Base-by-base conservation (phyloP, 1,284 basidiomycete species). In the Ustilago esculenta region DNA sequence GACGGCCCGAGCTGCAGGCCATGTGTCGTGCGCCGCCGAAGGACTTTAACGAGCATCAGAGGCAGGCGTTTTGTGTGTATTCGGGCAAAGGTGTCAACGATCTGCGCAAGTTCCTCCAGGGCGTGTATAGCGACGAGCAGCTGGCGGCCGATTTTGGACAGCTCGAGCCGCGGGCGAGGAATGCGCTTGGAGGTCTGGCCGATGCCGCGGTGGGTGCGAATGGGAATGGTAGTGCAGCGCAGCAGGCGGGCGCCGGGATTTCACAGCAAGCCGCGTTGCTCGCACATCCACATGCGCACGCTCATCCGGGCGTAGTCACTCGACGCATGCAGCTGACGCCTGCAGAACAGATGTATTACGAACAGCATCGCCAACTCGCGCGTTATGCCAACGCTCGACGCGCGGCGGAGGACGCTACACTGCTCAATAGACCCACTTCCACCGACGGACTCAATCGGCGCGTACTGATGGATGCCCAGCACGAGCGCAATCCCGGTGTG, bases 1-100 rank as follows among this genome's bases (percentile, higher is more conserved):
- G 90, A 44, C 87, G 90, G 67, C 85, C 87, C 17, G 92, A 95
- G 75, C 82, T 98, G 58, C 94, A 98, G 82, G 86, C 87, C 66
- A 98, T 94, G 82, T 97, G 95, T 82, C 87, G 95, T 24, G 85
- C 88, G 25, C 90, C 94, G 17, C 96, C 96, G 5, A 86, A 88
- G 75, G 92, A 94, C 55, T 98, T 97, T 82, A 98, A 92, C 79
- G 86, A 89, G 25, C 90, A 89, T 49, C 96, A 98, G 82, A 88
- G 92, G 44, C 85, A 88, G n/a, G 88, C 92, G 2, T 99, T 98
- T 81, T 98, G 96, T 82, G 96, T 99, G 11, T 99, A 93, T 83
- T 95, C 93, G 5, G 93, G 93, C 33, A 90, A 90, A 70, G 94
- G 95, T 5, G 91, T 99, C 1, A 84, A 87, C 18, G 89, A 93